Evolutionary conservation across 805 yeast genomes (phyloP).

Genomic region (Diddensiella santjacobensis): DNA sequence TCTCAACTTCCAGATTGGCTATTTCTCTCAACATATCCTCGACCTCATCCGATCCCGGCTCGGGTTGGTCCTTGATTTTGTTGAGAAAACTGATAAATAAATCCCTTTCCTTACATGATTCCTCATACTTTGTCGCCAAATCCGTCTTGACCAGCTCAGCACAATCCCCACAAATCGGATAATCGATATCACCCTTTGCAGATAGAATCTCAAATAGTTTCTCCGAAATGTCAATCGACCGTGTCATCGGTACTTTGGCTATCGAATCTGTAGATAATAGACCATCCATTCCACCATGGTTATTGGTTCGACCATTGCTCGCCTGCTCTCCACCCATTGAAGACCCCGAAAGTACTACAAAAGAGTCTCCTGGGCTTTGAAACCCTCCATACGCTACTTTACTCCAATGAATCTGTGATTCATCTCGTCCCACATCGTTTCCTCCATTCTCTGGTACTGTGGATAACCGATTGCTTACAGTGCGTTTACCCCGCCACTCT

Average conservation of each 20-base stretch:
- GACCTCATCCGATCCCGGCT: slow-evolving; percentile 44
- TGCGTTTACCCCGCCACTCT: slow-evolving; percentile 11
- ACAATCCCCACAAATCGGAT: slow-evolving; percentile 88
- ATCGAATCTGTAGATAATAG: not conserved
- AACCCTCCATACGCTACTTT: not conserved
- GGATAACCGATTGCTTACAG: slow-evolving; percentile 6
- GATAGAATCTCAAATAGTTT: slow-evolving; percentile 71
- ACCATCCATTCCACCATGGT: not conserved
- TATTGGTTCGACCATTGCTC: not conserved
- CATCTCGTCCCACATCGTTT: slow-evolving; percentile 1
- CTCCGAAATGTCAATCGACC: slow-evolving; percentile 42
- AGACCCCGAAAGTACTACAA: slow-evolving; percentile 23
- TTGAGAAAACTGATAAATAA: slow-evolving; percentile 68
- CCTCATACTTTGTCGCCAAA: slow-evolving; percentile 66
- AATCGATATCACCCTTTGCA: slow-evolving; percentile 68
- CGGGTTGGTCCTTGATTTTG: slow-evolving; percentile 57
- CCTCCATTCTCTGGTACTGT: slow-evolving; percentile 13
- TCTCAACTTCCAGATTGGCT: slow-evolving; percentile 41
- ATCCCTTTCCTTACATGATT: slow-evolving; percentile 72
- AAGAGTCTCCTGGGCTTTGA: slow-evolving; percentile 22
- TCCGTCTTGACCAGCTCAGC: slow-evolving; percentile 61
- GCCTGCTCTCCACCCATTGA: slow-evolving; percentile 32
- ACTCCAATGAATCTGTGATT: not conserved
- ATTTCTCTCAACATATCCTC: slow-evolving; percentile 46
- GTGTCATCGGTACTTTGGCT: not conserved